A percentile compares a stretch with the other conserved stretches of the same genome.
Evolutionary conservation across 129 eudicot species (phyloP).

Genomic region (Arctium lappa): DNA sequence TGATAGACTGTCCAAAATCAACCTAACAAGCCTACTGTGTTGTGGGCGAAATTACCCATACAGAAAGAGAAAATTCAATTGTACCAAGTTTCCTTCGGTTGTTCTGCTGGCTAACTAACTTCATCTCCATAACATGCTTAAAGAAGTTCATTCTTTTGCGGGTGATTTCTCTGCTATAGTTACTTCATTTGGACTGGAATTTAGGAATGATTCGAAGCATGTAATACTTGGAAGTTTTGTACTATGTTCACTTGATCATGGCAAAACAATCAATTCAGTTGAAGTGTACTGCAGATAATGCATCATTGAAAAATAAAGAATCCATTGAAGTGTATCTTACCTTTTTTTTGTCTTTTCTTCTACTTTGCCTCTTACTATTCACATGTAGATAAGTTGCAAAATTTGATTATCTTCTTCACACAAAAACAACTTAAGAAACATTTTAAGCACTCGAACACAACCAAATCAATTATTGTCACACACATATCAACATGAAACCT

Average conservation of each 20-base stretch:
- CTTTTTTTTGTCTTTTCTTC: background rate
- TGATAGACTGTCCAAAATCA: background rate
- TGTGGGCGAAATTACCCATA: background rate
- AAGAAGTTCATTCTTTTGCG: background rate
- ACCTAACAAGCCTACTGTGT: background rate
- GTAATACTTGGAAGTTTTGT: background rate
- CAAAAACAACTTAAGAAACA: background rate
- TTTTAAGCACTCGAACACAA: background rate
- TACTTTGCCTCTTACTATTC: background rate
- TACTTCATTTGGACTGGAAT: background rate
- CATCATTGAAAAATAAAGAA: background rate
- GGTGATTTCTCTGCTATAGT: background rate
- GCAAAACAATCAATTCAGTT: background rate
- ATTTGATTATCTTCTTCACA: background rate
- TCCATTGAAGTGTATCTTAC: conserved; percentile 2
- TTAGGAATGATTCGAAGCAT: background rate
- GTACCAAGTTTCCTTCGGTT: background rate
- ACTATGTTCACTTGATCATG: background rate
- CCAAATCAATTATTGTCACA: background rate
- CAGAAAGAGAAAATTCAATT: background rate
- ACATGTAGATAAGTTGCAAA: background rate
- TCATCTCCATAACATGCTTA: background rate
- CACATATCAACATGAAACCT: background rate
- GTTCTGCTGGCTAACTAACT: background rate
- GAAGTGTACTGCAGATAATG: background rate